A percentile compares a stretch with the other conserved stretches of the same genome.
Evolutionary conservation across 768 basidiomycete species (phyloP).

Genomic region (Scleroderma citrinum): DNA sequence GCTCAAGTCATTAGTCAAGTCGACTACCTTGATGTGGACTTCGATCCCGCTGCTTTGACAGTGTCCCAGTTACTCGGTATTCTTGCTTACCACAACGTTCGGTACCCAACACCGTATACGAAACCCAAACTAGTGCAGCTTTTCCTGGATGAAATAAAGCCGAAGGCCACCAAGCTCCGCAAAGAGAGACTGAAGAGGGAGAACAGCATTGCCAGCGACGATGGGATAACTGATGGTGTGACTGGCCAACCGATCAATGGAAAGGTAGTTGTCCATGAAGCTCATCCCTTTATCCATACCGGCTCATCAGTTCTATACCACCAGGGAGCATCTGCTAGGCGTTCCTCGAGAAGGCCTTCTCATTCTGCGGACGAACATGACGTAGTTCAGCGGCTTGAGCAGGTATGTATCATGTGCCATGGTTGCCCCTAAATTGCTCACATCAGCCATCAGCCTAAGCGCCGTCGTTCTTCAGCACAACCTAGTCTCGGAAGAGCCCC

Average conservation of each 20-base stretch:
- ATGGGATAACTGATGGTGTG: conserved; percentile 78
- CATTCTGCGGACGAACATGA: conserved; percentile 45
- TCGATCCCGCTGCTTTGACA: conserved; percentile 67
- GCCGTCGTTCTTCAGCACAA: conserved; percentile 74
- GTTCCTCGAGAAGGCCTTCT: conserved; percentile 63
- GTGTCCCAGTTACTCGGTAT: conserved; percentile 78
- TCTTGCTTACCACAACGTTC: conserved; percentile 69
- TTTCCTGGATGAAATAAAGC: conserved; percentile 75
- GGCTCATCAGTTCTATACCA: not conserved
- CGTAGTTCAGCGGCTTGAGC: conserved; percentile 42
- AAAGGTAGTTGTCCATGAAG: conserved; percentile 33
- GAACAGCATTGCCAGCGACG: conserved; percentile 70
- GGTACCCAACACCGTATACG: conserved; percentile 67
- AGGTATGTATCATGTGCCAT: conserved; percentile 37
- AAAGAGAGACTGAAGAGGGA: conserved; percentile 59
- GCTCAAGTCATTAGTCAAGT: conserved; percentile 69
- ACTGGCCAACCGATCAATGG: conserved; percentile 64
- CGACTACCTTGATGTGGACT: conserved; percentile 75
- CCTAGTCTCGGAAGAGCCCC: conserved; percentile 53
- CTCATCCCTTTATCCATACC: not conserved
- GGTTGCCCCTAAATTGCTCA: conserved; percentile 11
- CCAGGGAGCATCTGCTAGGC: conserved; percentile 31
- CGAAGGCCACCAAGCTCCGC: conserved; percentile 49
- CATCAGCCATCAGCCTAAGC: conserved; percentile 52
- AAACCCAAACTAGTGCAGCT: conserved; percentile 71